Base-by-base conservation (phyloP, 2,329 filamentous ascomycete genomes). In the Alternaria alternata region DNA sequence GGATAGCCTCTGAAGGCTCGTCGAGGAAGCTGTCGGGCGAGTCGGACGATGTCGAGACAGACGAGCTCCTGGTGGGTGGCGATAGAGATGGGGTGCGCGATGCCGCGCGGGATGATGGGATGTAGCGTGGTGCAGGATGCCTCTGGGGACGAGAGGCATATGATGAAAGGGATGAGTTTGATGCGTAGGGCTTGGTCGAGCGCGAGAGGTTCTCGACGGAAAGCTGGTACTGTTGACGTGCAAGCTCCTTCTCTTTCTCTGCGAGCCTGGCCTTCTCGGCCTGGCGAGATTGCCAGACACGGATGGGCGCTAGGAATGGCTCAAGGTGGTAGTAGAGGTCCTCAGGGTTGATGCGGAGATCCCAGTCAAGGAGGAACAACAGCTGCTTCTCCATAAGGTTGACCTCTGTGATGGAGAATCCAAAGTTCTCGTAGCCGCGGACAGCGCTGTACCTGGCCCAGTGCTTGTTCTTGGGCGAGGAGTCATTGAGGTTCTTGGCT, bases 341-440 rank as follows among this genome's bases (percentile, higher is more conserved):
- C 57, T 94, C 86, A 74, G 93, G 88, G 42, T 85, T 89, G 75
- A 99, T 93, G 68, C 92, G 87, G 62, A 97, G 87, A 69, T 99
- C 93, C 93, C 94, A 99, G 77, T 97, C 92, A 46, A 99, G 86
- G 43, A 99, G 87, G 83, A 93, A 95, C 53, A 99, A 89, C 30
- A 99, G 87, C 82, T 99, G 95, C 86, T 96, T 96, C 86, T 99
- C 95, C 95, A 99, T 99, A 64, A 98, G 86, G 84, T 99, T 99
- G 73, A 99, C 95, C 82, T 99, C 95, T 36, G 92, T 95, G 69
- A 94, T 86, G 73, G 89, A 94, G 85, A 99, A 98, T 71, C 93
- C 92, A 75, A 98, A 99, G 74, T 85, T 87, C 11, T 89, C 88
- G 78, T 85, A 90, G 54, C 87, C 88, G 64, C 85, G 86, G 70